These are phyloP conservation scores for Aquilaria sinensis DNA, from an alignment of 345 rosid genomes.

Conservation along the genomic window DNA sequence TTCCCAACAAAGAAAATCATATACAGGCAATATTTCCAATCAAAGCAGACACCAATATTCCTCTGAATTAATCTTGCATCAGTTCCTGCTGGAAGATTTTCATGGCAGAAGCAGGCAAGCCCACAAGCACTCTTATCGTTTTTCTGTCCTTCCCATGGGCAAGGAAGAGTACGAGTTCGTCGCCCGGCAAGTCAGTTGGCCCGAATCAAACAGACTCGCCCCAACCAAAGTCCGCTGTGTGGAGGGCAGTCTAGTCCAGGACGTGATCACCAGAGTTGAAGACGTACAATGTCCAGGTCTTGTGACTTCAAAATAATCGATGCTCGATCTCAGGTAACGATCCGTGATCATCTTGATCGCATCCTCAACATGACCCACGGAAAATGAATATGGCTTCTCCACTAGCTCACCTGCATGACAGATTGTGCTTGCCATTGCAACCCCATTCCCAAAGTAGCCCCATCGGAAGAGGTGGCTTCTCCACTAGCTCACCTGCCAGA, in stretches of 20 bases:
- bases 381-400: conserved; percentile 51
- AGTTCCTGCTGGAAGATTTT: conserved; percentile 49
- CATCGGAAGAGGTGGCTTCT: conserved; percentile 62
- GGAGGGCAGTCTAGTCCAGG: conserved; percentile 73
- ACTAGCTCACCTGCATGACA: conserved; percentile 59
- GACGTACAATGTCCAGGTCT: conserved; percentile 62
- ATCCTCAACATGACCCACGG: conserved; percentile 51
- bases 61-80: neutral
- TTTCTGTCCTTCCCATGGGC: conserved; percentile 69
- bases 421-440: conserved; percentile 49
- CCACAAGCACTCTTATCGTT: conserved; percentile 72
- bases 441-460: conserved; percentile 78
- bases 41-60: no score
- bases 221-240: conserved; percentile 79
- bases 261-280: conserved; percentile 68
- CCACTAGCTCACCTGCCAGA: conserved; percentile 57
- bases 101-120: conserved; percentile 71
- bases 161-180: conserved; percentile 68
- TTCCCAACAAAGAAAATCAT: no score
- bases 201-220: conserved; percentile 69
- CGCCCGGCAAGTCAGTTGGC: conserved; percentile 74
- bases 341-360: conserved; percentile 69
- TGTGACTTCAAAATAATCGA: conserved; percentile 76
- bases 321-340: conserved; percentile 75
- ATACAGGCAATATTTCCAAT: no score